These are phyloP conservation scores for Camelina hispida DNA, from an alignment of 345 rosid genomes.

Conservation along the genomic window DNA sequence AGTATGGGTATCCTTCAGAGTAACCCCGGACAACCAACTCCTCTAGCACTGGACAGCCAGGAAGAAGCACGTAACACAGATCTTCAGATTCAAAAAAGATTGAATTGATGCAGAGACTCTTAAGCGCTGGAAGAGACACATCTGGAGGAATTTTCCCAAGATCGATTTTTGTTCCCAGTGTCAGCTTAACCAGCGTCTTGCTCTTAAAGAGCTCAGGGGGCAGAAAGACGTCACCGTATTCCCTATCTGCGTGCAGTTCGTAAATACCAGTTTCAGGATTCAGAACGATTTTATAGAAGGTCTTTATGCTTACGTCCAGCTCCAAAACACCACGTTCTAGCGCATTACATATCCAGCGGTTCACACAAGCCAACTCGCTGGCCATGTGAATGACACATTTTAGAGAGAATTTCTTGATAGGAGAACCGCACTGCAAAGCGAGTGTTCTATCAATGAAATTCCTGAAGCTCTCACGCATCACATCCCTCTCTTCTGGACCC, in stretches of 20 bases:
- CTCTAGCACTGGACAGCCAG: constrained; percentile 14
- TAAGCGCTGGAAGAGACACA: constrained; percentile 29
- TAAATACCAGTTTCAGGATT: too few relatives aligned
- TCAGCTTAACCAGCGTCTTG: constrained; percentile 29
- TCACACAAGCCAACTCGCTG: too few relatives aligned
- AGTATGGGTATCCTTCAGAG: not conserved
- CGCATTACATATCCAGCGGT: not conserved
- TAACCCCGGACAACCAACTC: not conserved
- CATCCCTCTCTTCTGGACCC: too few relatives aligned
- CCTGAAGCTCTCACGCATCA: too few relatives aligned
- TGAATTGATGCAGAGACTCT: constrained; percentile 1
- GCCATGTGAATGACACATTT: too few relatives aligned
- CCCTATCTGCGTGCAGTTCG: too few relatives aligned
- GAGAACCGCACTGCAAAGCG: too few relatives aligned
- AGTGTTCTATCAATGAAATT: too few relatives aligned
- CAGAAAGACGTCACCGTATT: not conserved
- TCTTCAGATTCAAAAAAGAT: not conserved
- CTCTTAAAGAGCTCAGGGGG: not conserved
- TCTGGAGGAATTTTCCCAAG: not conserved
- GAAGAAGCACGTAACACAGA: not conserved
- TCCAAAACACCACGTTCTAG: not conserved
- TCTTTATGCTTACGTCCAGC: not conserved
- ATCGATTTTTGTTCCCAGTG: not conserved
- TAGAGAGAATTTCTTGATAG: too few relatives aligned
- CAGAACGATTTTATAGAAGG: not conserved